These are phyloP conservation scores for Dictyostelium capitatum DNA, from an alignment of 78 protist species.

Conservation along the genomic window DNA sequence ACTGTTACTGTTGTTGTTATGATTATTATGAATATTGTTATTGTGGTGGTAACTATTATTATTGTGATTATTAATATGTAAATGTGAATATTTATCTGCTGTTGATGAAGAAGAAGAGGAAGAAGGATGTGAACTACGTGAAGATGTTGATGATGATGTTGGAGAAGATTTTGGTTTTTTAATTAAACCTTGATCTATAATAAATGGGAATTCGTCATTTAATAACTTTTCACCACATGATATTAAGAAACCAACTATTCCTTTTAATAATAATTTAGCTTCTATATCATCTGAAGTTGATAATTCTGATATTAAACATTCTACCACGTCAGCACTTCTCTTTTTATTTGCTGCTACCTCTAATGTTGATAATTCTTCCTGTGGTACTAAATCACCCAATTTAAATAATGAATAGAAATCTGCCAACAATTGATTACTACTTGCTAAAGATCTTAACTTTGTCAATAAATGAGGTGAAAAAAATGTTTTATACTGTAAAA, in stretches of 20 bases:
- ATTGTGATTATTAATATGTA: background rate
- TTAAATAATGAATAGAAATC: conserved; percentile 10
- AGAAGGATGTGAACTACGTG: no score
- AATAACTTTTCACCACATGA: conserved; percentile 1
- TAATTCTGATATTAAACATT: background rate
- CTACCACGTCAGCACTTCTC: conserved; percentile 1
- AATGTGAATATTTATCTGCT: background rate
- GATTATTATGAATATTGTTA: background rate
- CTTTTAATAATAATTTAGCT: background rate
- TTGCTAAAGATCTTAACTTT: conserved; percentile 13
- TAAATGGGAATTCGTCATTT: conserved; percentile 2
- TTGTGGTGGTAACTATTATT: background rate
- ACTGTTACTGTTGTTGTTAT: background rate
- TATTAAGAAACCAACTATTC: conserved; percentile 12
- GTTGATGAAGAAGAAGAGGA: background rate
- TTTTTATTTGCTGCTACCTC: background rate
- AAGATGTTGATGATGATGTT: background rate
- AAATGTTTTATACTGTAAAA: background rate
- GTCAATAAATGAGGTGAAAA: conserved; percentile 12
- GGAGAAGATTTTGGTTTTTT: background rate
- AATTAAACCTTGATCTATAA: conserved; percentile 5
- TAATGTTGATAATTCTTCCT: background rate
- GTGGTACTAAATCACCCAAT: background rate
- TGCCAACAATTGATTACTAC: background rate
- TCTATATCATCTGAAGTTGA: background rate